Evolutionary conservation across 1,139 yeast species (phyloP), one percentile per base, ranked within the genome.

Genomic region (Taphrina pruni): DNA sequence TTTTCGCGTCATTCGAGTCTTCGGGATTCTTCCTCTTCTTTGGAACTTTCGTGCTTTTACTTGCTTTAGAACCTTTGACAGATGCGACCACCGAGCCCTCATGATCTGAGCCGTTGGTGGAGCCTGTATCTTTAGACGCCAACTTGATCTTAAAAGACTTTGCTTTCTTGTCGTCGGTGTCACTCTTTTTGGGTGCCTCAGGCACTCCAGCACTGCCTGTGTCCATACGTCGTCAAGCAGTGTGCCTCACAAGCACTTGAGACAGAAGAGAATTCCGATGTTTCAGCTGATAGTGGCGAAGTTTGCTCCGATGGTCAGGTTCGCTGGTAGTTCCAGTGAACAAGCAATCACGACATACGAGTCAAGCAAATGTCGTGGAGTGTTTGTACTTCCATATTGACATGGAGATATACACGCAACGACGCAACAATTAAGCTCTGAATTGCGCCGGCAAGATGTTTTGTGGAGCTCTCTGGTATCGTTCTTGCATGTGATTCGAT

Each of bases 1-100:
- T 58, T 17, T 39, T 58, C 8, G 62, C 62, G 8, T 39, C 43
- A 9, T 11, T 26, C 48, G 48, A n/a, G n/a, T 39, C 60, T n/a
- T 58, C 62, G 12, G 54, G 12, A 26, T n/a, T 35, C 43, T 58
- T 58, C 26, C 62, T 58, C 43, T 58, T 58, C 54, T 58, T 58
- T 6, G 62, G 62, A 17, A 58, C 8, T 35, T 54, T 52, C 21
- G 67, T 26, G 46, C 60, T 64, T 21, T 54, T 54, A 1, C 45
- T 7, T 7, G 61, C 67, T 36, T 55, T 55, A 14, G 46, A 14
- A 26, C 52, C 60, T 45, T 52, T 52, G 2, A 48, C 36, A 21
- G 56, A 21, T 11, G 57, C 21, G n/a, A 39, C 48, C 14, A 32
- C 54, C 6, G 62, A 45, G n/a, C 62, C 62, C 20, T 58, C 62